phyloP scores from a whole-genome alignment of 495 filamentous ascomycete species.

The Aspergillus egyptiacus region DNA sequence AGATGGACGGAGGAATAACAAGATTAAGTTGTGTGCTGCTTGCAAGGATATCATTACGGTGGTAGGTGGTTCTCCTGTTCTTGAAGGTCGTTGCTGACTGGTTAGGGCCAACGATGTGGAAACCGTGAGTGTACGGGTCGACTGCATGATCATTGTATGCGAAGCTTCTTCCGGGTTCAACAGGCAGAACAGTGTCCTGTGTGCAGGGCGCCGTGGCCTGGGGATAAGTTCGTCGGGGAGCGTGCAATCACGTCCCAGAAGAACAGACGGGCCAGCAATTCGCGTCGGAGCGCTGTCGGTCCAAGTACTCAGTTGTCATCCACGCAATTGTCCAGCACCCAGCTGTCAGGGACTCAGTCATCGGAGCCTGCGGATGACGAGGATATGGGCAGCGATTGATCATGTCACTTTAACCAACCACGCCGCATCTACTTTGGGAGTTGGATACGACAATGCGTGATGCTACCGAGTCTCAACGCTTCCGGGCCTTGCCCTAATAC shows the following conservation, averaged over 20 bases:
- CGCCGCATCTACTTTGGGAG: too few relatives aligned
- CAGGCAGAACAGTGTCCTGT: slow-evolving; percentile 61
- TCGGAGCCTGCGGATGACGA: slow-evolving; percentile 1
- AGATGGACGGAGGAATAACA: slow-evolving; percentile 36
- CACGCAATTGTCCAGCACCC: too few relatives aligned
- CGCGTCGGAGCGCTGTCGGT: slow-evolving; percentile 6
- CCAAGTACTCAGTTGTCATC: slow-evolving; percentile 14
- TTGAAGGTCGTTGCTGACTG: slow-evolving; percentile 5
- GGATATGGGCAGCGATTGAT: slow-evolving; percentile 1
- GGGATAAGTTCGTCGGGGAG: slow-evolving; percentile 75
- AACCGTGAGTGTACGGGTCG: slow-evolving; percentile 61
- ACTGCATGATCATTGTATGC: slow-evolving; percentile 72
- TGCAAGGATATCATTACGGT: slow-evolving; percentile 88
- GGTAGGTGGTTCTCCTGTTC: slow-evolving; percentile 34
- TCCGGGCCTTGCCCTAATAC: too few relatives aligned
- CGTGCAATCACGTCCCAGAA: slow-evolving; percentile 49
- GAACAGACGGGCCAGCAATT: slow-evolving; percentile 27
- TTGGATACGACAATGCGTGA: too few relatives aligned
- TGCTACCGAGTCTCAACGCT: too few relatives aligned
- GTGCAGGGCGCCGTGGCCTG: slow-evolving; percentile 68
- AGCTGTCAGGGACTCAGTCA: slow-evolving; percentile 12
- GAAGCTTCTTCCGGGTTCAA: slow-evolving; percentile 63
- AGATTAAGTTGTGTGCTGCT: slow-evolving; percentile 80
- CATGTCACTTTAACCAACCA: background rate
- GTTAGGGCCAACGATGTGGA: slow-evolving; percentile 70